phyloP scores from a whole-genome alignment of 805 yeast species.

The Yarrowia deformans region DNA sequence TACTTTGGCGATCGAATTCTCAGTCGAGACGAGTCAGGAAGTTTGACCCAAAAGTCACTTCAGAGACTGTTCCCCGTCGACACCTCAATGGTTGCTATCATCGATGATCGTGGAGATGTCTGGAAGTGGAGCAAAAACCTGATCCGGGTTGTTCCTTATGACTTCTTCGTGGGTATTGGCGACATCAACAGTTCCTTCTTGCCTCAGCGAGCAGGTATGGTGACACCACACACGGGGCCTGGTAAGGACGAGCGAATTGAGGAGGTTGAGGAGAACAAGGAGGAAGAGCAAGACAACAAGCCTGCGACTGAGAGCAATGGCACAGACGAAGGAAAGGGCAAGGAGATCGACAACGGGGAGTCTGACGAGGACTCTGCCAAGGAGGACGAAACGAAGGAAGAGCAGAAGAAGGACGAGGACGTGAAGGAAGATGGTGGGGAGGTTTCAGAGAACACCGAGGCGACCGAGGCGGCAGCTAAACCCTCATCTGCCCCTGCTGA shows the following conservation, averaged over 20 bases:
- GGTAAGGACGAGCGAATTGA: conserved; percentile 28
- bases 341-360: conserved; percentile 21
- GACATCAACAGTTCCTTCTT: conserved; percentile 93
- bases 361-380: conserved; percentile 1
- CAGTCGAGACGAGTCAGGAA: conserved; percentile 94
- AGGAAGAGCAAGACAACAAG: conserved; percentile 12
- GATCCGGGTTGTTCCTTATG: conserved; percentile 92
- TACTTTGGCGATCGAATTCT: conserved; percentile 91
- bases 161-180: conserved; percentile 95
- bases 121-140: conserved; percentile 97
- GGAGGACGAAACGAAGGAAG: background rate
- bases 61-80: conserved; percentile 93
- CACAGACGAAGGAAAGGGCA: conserved; percentile 9
- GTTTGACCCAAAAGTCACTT: conserved; percentile 84
- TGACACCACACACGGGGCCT: conserved; percentile 45
- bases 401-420: background rate
- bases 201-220: conserved; percentile 67
- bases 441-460: background rate
- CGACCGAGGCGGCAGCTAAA: background rate
- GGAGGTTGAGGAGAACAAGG: conserved; percentile 44
- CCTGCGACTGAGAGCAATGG: conserved; percentile 5
- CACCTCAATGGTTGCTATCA: conserved; percentile 93
- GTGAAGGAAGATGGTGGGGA: conserved; percentile 13
- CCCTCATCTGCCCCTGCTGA: conserved; percentile 9
- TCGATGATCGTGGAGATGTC: conserved; percentile 98